phyloP scores from a whole-genome alignment of 305 asterid genomes.

The Fraxinus dipetala region DNA sequence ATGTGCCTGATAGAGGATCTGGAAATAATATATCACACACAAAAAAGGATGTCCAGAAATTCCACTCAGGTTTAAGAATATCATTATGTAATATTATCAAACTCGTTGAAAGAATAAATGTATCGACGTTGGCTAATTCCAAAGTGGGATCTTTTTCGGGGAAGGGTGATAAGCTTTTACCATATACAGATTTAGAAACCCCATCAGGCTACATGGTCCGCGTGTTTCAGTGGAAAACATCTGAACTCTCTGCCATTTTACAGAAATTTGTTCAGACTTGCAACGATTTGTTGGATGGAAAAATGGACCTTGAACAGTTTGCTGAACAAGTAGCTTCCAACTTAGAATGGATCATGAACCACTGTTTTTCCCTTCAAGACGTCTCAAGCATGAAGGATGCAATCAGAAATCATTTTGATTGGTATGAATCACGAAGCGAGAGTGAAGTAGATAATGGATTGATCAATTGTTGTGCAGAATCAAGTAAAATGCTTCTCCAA shows the following conservation, averaged over 20 bases:
- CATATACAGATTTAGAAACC: conserved; percentile 35
- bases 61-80: conserved; percentile 35
- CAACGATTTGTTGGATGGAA: conserved; percentile 53
- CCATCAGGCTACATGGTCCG: conserved; percentile 58
- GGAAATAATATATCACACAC: conserved; percentile 21
- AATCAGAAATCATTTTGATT: conserved; percentile 54
- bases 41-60: conserved; percentile 31
- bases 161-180: conserved; percentile 31
- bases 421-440: conserved; percentile 69
- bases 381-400: conserved; percentile 77
- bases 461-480: conserved; percentile 34
- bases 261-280: conserved; percentile 59
- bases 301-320: conserved; percentile 47
- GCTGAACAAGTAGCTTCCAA: conserved; percentile 48
- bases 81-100: conserved; percentile 61
- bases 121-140: conserved; percentile 38
- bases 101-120: conserved; percentile 68
- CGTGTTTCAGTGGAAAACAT: conserved; percentile 78
- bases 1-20: conserved; percentile 31
- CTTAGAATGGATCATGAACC: conserved; percentile 83
- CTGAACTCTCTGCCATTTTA: conserved; percentile 54
- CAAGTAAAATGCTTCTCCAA: conserved; percentile 28
- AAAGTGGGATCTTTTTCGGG: conserved; percentile 27
- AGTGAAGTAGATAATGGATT: conserved; percentile 49
- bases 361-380: conserved; percentile 83